Evolutionary conservation across 768 basidiomycete genomes (phyloP), one percentile per base, ranked within the genome.

Genomic region (Agrocybe praecox): DNA sequence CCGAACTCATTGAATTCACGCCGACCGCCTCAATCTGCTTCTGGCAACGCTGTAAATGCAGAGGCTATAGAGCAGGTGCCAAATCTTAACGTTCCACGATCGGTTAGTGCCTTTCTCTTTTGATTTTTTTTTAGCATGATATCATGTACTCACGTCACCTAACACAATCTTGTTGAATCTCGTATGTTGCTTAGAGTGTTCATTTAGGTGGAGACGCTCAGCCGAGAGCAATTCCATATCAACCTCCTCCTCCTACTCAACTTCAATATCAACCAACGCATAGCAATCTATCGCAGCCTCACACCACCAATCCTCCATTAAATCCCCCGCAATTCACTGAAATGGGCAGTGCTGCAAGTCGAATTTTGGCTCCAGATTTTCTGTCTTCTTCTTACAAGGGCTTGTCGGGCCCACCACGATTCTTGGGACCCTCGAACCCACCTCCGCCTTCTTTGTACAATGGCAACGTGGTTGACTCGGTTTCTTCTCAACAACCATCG

Each of bases 71-170:
- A 62, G 40, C 63, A 62, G 55, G 58, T 57, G 49, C 56, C 63
- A 61, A 46, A 54, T 60, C 50, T 63, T 36, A 52, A 55, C 50
- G 55, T 47, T 58, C 61, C 59, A 44, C 60, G 60, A 61, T 66
- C 62, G 64, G 70, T 72, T 58, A 62, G 70, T 62, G 36, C 53
- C 55, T 49, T 52, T 46, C 49, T 62, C 52, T 22, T 52, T 44
- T 57, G 22, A 46, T 29, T 36, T 53, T 52, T 53, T 45, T 53
- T 52, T 55, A 52, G 54, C 51, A 65, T 67, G 65, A 67, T 62
- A 64, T 68, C 65, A 65, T 53, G 36, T 40, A 49, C 15, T 21
- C 32, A 33, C 42, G 32, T 45, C 54, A 17, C 47, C 56, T 53
- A n/a, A 9, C 42, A 23, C 46, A 40, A 46, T 40, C n/a, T 42